Evolutionary conservation across 225 moss, liverwort and hornwort genomes (phyloP), one percentile per base, ranked within the genome.

Genomic region (Ulota crispa): DNA sequence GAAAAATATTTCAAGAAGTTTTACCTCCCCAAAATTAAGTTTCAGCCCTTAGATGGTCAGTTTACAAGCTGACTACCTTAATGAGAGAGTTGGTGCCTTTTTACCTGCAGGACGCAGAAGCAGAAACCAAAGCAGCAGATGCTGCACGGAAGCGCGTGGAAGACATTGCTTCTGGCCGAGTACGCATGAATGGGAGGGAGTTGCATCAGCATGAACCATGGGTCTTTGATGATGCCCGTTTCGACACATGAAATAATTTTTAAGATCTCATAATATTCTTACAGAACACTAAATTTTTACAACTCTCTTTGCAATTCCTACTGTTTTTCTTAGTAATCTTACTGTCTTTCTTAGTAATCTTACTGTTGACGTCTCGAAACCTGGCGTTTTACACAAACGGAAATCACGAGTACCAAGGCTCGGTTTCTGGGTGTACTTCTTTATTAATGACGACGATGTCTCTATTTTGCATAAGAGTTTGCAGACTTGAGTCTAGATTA

Each of bases 131-230:
- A 86, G 91, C 89, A 31, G 87, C 85, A 74, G 96, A 91, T 63
- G 90, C 81, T 75, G 90, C 91, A 80, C 92, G 88, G 70, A 96
- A 96, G 83, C 89, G 95, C 52, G 79, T 77, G 34, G 92, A 93
- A 64, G 95, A 92, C 76, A 86, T 95, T 68, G 87, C 86, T 78
- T 90, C 90, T 34, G 95, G 95, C 24, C 93, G 91, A 67, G 89
- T 90, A 47, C 93, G 90, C 56, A 92, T 92, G 93, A 96, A 92
- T 76, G 93, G 95, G 50, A 85, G 91, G 82, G 95, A 96, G 85
- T 72, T 96, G 67, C 90, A 85, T 85, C 70, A 88, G 34, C 85
- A 73, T 77, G 89, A 93, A 62, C 96, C 96, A 32, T 91, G 93
- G 93, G 96, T 93, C 45, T 96, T 96, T 54, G 92, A 94, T 61